Evolutionary conservation across 345 rosid species (phyloP), one percentile per base, ranked within the genome.

Genomic region (Corchorus capsularis): DNA sequence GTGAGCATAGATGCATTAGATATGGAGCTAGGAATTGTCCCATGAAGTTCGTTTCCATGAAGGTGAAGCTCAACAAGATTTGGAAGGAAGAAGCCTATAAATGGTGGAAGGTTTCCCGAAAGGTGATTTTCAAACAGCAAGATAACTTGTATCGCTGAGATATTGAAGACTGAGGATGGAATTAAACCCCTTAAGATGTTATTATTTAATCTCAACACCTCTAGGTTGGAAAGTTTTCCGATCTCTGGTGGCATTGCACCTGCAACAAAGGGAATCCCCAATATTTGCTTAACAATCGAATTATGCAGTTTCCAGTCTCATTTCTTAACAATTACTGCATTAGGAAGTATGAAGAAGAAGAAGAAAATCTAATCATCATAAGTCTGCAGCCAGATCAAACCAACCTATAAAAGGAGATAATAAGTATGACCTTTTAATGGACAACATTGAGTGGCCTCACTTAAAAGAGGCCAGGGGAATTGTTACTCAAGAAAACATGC

Each of bases 1-100:
- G 17, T 41, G 43, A 81, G 80, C 5, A 72, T 49, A 1, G 86
- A 83, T 34, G 84, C 69, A 66, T 78, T 83, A 16, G 72, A 67
- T 50, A 81, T 73, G 16, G 79, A 73, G 59, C 6, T 8, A 2
- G 86, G 84, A 12, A 81, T 10, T 12, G 27, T n/a, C 32, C 84
- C 82, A 3, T 27, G 34, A 4, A 78, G 52, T 53, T 72, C 1
- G 63, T 81, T 84, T 8, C 4, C 20, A 22, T 6, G 11, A 13
- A 81, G 54, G 9, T 1, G 19, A 20, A 84, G 78, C 53, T 63
- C 67, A 63, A 52, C 56, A 52, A 84, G 76, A 59, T 78, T 71
- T 41, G 83, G 83, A 77, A 76, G 80, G n/a, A 16, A 20, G 7
- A 78, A 55, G 69, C 79, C 78, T 13, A 62, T 2, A 46, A 2